Percentiles rank a stretch among this genome's conserved stretches.
phyloP scores from a whole-genome alignment of 306 rosid species.

The Cicer judaicum region DNA sequence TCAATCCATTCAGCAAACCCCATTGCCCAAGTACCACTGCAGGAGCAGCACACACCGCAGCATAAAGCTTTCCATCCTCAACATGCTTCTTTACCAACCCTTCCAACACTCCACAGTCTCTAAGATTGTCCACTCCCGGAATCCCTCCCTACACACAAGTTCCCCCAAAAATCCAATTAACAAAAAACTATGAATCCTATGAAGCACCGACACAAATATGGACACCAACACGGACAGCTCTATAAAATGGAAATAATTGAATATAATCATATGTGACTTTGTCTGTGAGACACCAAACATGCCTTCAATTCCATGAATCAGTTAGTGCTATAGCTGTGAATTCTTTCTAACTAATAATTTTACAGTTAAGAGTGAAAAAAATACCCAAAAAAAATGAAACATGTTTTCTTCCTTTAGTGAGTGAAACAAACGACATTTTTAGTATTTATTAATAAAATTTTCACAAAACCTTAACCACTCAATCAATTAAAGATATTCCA shows the following conservation, averaged over 20 bases:
- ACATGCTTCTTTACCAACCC: constrained; percentile 64
- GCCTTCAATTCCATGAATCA: no score
- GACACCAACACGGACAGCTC: background rate
- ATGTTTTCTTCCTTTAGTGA: background rate
- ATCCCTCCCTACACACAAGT: constrained; percentile 76
- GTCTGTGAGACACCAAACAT: no score
- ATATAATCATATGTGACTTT: background rate
- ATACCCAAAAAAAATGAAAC: background rate
- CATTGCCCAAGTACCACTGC: constrained; percentile 86
- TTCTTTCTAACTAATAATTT: background rate
- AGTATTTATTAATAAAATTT: background rate
- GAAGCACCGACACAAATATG: background rate
- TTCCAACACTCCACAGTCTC: constrained; percentile 45
- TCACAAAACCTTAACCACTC: constrained; percentile 1
- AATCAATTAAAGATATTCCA: background rate
- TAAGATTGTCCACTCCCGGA: constrained; percentile 66
- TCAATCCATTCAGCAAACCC: constrained; percentile 87
- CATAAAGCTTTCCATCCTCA: constrained; percentile 71
- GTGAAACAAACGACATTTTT: background rate
- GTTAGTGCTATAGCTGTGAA: background rate
- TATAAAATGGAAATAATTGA: background rate
- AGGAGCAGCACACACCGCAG: constrained; percentile 95
- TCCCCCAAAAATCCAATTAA: background rate
- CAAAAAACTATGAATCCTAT: background rate
- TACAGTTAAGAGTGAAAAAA: background rate